Percentiles rank a stretch among this genome's conserved stretches.
Evolutionary conservation across 1,284 basidiomycete genomes (phyloP).

Genomic region (Tilletia indica): DNA sequence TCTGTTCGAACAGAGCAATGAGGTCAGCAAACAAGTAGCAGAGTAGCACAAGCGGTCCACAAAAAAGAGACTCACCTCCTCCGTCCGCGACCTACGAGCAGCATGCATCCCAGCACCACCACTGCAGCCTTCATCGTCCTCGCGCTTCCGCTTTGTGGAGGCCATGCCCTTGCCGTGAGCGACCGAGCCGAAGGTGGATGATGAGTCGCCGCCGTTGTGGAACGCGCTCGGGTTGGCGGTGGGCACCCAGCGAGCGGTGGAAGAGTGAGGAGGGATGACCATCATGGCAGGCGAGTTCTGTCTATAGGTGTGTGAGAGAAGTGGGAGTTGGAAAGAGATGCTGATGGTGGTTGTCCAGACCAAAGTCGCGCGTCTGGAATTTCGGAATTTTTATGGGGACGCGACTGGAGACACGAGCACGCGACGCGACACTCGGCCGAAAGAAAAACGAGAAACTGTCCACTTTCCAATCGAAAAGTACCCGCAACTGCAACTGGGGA

Average conservation of each 20-base stretch:
- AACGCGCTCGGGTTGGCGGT: background rate
- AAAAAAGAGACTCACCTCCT: constrained; percentile 3
- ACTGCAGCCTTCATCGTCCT: background rate
- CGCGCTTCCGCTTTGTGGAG: constrained; percentile 6
- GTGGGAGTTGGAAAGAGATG: background rate
- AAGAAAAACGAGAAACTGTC: background rate
- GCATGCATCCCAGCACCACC: background rate
- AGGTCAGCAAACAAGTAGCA: background rate
- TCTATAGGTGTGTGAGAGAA: background rate
- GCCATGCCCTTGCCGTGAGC: background rate
- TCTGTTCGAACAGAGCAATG: background rate
- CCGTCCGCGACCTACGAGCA: background rate
- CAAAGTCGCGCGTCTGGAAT: background rate
- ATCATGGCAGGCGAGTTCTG: background rate
- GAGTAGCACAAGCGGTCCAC: background rate
- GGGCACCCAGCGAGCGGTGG: constrained; percentile 13
- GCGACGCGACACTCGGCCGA: constrained; percentile 12
- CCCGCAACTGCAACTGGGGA: background rate
- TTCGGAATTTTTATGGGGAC: background rate
- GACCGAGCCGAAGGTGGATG: background rate
- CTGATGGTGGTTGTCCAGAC: background rate
- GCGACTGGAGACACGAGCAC: background rate
- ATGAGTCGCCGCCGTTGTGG: background rate
- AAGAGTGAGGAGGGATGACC: constrained; percentile 14
- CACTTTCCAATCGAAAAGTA: background rate